Base-by-base conservation (phyloP, 371 early-diverging fungal genomes). In the Circinella umbellata region DNA sequence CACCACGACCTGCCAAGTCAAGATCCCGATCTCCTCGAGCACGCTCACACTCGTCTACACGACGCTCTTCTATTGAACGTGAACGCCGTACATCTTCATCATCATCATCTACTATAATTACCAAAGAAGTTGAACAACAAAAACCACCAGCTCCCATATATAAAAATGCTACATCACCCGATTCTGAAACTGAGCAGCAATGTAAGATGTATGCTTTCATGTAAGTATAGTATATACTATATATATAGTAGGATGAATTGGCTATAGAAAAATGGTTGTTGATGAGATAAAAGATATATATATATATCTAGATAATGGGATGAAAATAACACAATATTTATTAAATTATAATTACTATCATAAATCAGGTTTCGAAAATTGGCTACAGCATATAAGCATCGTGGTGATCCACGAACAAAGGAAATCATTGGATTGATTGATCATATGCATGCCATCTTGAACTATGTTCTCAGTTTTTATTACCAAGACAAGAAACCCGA, bases 391-490 rank as follows among this genome's bases (percentile, higher is more conserved):
- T 70, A 80, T 35, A 82, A 82, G 51, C 68, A 71, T 63, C 72
- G 80, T 57, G 82, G 78, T 4, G 82, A 82, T 63, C 34, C 35
- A 34, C 57, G 34, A 57, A 11, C 7, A 4, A 57, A 57, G 35
- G 46, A 70, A 18, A 66, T 72, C 10, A 46, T 20, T 20, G 66
- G 69, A 7, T 36, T 78, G 15, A 39, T 82, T 37, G 78, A 82
- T 36, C 82, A 82, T 46, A 69, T 82, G 4, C 77, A 78, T 9
- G 73, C 78, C 1, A 54, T 82, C 13, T 69, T 76, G 17, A 78
- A 82, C 57, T 82, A 82, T 51, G 70, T 82, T 35, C 59, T 82
- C 17, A 69, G 71, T 27, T 82, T 78, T 54, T 75, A 76, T 53
- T 82, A 78, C 55, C 65, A 72, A 61, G 64, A 67, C 51, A 61